Evolutionary conservation across 352 stramenopile genomes (phyloP).

Genomic region (Plasmopara muralis): DNA sequence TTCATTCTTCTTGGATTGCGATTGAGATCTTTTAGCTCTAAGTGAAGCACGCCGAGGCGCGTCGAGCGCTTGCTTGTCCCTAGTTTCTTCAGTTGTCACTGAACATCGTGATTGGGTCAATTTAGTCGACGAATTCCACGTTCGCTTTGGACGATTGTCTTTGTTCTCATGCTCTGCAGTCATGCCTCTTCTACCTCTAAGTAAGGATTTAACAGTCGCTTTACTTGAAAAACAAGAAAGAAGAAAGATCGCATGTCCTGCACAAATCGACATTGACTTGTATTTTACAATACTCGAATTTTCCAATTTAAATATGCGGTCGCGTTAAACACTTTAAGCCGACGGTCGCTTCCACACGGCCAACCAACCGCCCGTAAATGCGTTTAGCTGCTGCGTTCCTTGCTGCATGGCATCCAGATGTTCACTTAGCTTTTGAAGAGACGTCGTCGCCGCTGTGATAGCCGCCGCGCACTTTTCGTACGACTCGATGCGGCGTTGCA

Average conservation of each 20-base stretch:
- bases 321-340: conserved; percentile 5
- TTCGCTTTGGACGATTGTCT: conserved; percentile 12
- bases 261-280: background rate
- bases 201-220: conserved; percentile 16
- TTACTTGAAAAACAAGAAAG: background rate
- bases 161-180: conserved; percentile 7
- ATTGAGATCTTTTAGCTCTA: conserved; percentile 1
- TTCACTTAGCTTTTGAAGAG: conserved; percentile 56
- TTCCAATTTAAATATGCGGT: conserved; percentile 20
- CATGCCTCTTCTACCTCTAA: conserved; percentile 2
- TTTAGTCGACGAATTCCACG: conserved; percentile 51
- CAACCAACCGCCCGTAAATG: conserved; percentile 65
- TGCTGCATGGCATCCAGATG: conserved; percentile 58
- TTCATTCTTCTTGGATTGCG: background rate
- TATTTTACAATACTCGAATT: conserved; percentile 8
- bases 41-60: background rate
- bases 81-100: background rate
- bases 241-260: background rate
- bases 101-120: conserved; percentile 10
- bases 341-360: conserved; percentile 60
- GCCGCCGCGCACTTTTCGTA: conserved; percentile 60
- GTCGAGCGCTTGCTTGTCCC: background rate
- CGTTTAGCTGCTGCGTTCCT: conserved; percentile 64
- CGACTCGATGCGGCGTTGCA: conserved; percentile 47
- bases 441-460: conserved; percentile 44